Base-by-base conservation (phyloP, 2,329 filamentous ascomycete species). In the Diplodia seriata region DNA sequence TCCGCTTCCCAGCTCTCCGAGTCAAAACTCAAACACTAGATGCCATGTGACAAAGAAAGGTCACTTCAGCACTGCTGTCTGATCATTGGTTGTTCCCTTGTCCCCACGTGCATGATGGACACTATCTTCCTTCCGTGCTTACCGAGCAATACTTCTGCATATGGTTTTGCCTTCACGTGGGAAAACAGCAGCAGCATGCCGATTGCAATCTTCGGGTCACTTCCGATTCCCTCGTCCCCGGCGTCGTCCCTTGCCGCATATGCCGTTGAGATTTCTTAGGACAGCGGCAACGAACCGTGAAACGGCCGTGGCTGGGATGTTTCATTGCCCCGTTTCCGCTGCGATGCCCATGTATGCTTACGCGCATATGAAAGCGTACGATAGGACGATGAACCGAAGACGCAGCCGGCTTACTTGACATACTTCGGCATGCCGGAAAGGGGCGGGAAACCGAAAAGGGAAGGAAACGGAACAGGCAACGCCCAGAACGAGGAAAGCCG, bases 331-430 rank as follows among this genome's bases (percentile, higher is more conserved):
- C 18, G 15, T 33, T 18, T 5, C 15, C 31, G n/a, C 33, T 20
- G 8, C 31, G 18, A 29, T 59, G 56, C 56, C 43, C 36, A 59
- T 47, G 56, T 38, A 47, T 29, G 56, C 56, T 59, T 59, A 59
- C 56, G 18, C 56, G 56, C 56, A 59, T 23, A 38, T 59, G 36
- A 43, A n/a, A 18, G 36, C 20, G 55, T 11, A 43, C 40, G 33
- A 33, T 31, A 49, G 38, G 38, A 26, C 8, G 18, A 11, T 31
- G 18, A 29, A 33, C 26, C 31, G 31, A 56, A 36, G 14, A 63
- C 31, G 59, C 57, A 38, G 20, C 11, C 9, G 47, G 59, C 59
- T 63, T 63, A 51, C 59, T 38, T 29, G 47, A 31, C 59, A 63
- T 36, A 18, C 20, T 20, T 26, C 55, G 31, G 33, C 18, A 36